Conservation (phyloP, 805 yeast species). For the Candida maltosa region DNA sequence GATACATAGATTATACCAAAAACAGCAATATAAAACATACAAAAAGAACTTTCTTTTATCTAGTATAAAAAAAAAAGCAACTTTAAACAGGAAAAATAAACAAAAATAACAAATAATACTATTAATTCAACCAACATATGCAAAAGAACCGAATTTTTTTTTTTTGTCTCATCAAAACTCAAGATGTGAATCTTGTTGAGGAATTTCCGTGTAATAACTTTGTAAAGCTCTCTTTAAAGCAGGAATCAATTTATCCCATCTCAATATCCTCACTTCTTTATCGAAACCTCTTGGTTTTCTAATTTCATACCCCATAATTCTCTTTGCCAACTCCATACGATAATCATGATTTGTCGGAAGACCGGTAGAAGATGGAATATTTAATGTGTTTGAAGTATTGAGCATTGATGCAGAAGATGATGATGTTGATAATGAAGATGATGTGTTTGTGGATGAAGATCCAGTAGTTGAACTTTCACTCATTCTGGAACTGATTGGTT, state of each 20-base stretch:
- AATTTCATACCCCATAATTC: slow-evolving; percentile 61
- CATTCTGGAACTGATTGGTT: slow-evolving; percentile 48
- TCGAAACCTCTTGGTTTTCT: slow-evolving; percentile 69
- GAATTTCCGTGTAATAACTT: slow-evolving; percentile 61
- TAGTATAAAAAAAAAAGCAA: not conserved
- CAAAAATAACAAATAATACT: not conserved
- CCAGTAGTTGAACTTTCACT: slow-evolving; percentile 18
- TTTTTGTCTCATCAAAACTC: not conserved
- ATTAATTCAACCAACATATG: not conserved
- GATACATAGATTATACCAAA: too few relatives aligned
- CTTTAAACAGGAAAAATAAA: not conserved
- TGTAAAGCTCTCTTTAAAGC: slow-evolving; percentile 63
- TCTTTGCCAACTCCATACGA: slow-evolving; percentile 54
- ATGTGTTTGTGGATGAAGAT: not conserved
- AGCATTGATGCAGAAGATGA: slow-evolving; percentile 2
- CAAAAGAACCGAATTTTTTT: not conserved
- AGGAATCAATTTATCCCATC: slow-evolving; percentile 58
- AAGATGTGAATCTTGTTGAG: slow-evolving; percentile 19
- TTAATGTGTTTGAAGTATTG: not conserved
- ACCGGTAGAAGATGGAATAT: not conserved
- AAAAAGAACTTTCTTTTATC: too few relatives aligned
- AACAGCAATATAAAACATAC: too few relatives aligned
- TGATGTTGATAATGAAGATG: slow-evolving; percentile 5
- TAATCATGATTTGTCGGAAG: slow-evolving; percentile 28
- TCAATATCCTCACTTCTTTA: slow-evolving; percentile 60